Conservation (phyloP, 1,139 yeast species). For the Magnusiomyces fungicola region DNA sequence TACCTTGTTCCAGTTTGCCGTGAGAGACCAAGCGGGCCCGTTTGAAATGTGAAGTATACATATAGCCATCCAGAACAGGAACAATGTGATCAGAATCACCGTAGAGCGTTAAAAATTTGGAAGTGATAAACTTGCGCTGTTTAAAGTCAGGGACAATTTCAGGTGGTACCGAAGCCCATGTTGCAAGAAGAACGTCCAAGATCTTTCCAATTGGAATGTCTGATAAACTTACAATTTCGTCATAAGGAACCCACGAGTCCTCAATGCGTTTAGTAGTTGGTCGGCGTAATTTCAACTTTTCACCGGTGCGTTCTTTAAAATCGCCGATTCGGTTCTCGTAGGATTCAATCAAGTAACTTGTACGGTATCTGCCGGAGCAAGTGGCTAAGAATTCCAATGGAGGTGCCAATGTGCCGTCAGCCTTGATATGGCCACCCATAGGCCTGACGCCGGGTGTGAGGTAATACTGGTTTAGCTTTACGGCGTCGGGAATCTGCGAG, state of each 20-base stretch:
- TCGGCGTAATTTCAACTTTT: background rate
- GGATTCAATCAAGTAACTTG: conserved; percentile 4
- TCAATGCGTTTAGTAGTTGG: conserved; percentile 7
- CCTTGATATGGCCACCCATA: background rate
- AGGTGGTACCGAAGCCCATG: background rate
- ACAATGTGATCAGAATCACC: conserved; percentile 13
- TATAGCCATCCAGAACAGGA: conserved; percentile 10
- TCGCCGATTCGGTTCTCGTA: conserved; percentile 1
- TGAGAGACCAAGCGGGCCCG: background rate
- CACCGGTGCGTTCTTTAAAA: conserved; percentile 2
- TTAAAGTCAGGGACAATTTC: background rate
- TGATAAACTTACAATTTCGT: conserved; percentile 11
- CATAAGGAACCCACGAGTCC: conserved; percentile 10
- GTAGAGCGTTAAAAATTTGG: conserved; percentile 7
- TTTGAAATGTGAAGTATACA: conserved; percentile 4
- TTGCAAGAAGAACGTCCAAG: conserved; percentile 1
- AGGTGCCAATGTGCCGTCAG: background rate
- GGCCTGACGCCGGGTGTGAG: conserved; percentile 1
- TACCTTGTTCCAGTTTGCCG: background rate
- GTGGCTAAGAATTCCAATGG: conserved; percentile 6
- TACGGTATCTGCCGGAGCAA: conserved; percentile 13
- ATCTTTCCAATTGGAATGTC: conserved; percentile 4
- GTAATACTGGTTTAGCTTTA: background rate
- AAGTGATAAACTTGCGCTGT: background rate
- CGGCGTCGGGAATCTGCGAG: background rate